Evolutionary conservation across 2,329 filamentous ascomycete genomes (phyloP).

Genomic region (Clarireedia sp.): DNA sequence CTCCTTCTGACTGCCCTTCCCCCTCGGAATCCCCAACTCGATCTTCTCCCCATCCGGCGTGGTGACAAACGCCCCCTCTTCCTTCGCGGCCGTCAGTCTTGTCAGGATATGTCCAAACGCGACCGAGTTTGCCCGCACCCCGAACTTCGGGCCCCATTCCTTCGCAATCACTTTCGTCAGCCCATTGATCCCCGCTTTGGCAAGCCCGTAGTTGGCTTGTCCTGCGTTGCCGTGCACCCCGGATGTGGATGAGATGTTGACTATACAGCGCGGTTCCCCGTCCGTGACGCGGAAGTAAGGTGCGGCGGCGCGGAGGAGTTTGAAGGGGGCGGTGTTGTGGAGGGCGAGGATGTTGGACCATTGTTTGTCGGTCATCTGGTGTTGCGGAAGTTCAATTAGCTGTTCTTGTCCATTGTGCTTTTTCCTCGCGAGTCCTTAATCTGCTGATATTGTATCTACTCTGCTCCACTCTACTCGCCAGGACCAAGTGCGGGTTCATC

Average conservation of each 20-base stretch:
- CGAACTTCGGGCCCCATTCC: constrained; percentile 80
- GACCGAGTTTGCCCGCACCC: constrained; percentile 74
- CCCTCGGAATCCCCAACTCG: constrained; percentile 64
- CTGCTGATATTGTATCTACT: neutral
- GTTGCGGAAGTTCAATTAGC: neutral
- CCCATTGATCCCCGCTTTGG: constrained; percentile 76
- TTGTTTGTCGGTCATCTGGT: constrained; percentile 74
- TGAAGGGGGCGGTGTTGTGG: constrained; percentile 81
- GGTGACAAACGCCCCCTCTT: constrained; percentile 70
- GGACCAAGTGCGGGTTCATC: neutral
- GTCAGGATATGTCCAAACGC: constrained; percentile 80
- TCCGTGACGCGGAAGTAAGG: constrained; percentile 86
- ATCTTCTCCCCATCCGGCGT: constrained; percentile 70
- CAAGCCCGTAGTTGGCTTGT: constrained; percentile 82
- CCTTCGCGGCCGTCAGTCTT: constrained; percentile 74
- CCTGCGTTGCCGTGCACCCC: constrained; percentile 82
- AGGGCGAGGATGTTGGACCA: constrained; percentile 82
- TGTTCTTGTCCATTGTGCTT: neutral
- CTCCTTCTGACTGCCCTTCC: constrained; percentile 37
- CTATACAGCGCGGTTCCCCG: constrained; percentile 66
- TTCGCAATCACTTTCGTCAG: constrained; percentile 86
- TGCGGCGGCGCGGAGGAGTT: constrained; percentile 68
- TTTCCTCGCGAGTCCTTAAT: neutral
- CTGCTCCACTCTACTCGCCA: neutral
- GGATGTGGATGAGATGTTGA: constrained; percentile 78